Evolutionary conservation across 164 flowering plant genomes (phyloP), one percentile per base, ranked within the genome.

Genomic region (Annona squamosa): DNA sequence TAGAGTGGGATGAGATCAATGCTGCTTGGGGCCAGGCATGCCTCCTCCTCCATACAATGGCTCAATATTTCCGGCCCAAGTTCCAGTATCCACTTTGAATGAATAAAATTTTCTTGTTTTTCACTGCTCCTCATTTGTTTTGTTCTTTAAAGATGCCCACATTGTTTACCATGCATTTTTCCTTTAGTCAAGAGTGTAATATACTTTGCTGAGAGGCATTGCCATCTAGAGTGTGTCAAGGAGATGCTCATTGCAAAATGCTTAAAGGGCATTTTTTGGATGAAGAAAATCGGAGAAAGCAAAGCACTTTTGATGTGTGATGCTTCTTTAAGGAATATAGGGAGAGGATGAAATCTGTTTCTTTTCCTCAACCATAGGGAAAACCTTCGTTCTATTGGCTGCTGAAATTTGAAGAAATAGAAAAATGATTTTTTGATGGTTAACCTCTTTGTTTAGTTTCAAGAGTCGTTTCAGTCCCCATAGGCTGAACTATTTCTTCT

Each of bases 11-110:
- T 83, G 99, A 96, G 85, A 89, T 91, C 80, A 96, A 96, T 90
- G 98, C 98, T 81, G 98, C 99, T 37, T 96, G 98, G 98, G 99
- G 99, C 61, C 99, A 93, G 85, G 97, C 98, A 64, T 93, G 98
- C 77, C 94, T 96, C 77, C 94, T 95, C 57, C 94, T 96, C 74
- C 98, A 96, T 71, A 96, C 97, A 64, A 93, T 96, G 97, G 88
- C 92, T 71, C 97, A 93, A 69, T 87, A 96, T 82, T 93, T 88
- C 81, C 80, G 87, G 64, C 97, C 97, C 67, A 91, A 90, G 81
- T 95, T 91, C 72, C 84, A 41, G 97, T 89, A 89, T 89, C 90
- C 91, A 86, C 82, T 68, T 47, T 52, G 13, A 16, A 10, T 52
- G 9, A 3, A 52, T 52, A 52, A 2, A 2, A 9, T 52, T 42